Base-by-base conservation (phyloP, 2,329 filamentous ascomycete species). In the Akanthomyces muscarius region DNA sequence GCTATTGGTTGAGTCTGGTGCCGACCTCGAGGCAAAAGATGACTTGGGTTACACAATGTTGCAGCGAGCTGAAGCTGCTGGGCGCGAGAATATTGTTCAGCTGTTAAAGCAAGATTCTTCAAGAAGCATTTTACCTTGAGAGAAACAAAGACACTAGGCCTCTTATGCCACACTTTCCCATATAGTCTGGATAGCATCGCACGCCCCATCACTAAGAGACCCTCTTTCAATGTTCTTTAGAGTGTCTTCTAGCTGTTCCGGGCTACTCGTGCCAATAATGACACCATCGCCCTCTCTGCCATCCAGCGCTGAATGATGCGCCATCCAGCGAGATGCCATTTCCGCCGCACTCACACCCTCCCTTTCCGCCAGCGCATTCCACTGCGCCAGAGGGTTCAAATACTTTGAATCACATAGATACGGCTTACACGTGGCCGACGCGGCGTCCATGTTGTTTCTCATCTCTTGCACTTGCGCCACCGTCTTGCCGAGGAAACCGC, bases 401-500 rank as follows among this genome's bases (percentile, higher is more conserved):
- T 61, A 66, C n/a, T 61, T 62, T 10, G 56, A n/a, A 18, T 59
- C 48, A 25, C 41, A 41, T 25, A 66, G 28, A 53, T 65, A 66
- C 23, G 63, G 63, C 48, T 51, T 54, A 55, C 65, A 66, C 30
- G 65, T 65, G 23, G 63, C 63, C 50, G 61, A 65, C 28, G 54
- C 53, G 38, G 47, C 13, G 13, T 16, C 33, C 23, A 51, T 44
- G 36, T 57, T 45, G 11, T 23, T 44, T 11, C 23, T 51, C 63
- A 66, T 48, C 33, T 61, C 42, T 25, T 54, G 53, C 33, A 57
- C 65, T 51, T 64, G 63, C 30, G 61, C 61, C 61, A 55, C 63
- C 23, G 50, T 65, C 44, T 66, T 66, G 28, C 63, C 57, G n/a
- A 66, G 61, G 53, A 66, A 66, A 23, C 65, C 65, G 25, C 65